Conservation (phyloP, 257 asterid genomes). For the Rhazya stricta region DNA sequence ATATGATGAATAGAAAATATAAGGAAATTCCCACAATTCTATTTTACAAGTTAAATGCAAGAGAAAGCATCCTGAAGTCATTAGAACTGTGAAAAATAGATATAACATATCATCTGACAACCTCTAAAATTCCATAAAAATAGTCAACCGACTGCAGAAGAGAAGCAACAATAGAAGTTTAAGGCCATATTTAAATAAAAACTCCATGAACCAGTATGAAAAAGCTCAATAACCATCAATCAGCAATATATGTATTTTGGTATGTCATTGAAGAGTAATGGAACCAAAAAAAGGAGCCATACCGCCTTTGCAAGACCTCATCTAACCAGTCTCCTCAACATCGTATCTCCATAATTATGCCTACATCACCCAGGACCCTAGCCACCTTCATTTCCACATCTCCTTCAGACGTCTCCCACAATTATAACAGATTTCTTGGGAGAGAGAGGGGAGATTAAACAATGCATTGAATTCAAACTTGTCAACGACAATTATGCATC, state of each 20-base stretch:
- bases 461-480: background rate
- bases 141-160: background rate
- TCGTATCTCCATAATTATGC: background rate
- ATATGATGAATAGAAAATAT: too few relatives aligned
- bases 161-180: background rate
- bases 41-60: background rate
- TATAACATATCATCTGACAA: background rate
- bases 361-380: background rate
- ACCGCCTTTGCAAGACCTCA: background rate
- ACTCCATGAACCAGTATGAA: background rate
- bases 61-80: background rate
- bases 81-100: background rate
- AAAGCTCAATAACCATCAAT: background rate
- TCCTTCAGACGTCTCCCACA: background rate
- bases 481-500: background rate
- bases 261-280: background rate
- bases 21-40: too few relatives aligned
- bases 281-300: background rate
- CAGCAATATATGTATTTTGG: background rate
- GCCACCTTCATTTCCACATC: background rate
- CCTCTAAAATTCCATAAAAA: background rate
- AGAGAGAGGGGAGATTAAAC: background rate
- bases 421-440: background rate
- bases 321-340: background rate
- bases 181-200: background rate